Conservation (phyloP, 2,329 filamentous ascomycete genomes). For the Trichoderma cornu-damae region DNA sequence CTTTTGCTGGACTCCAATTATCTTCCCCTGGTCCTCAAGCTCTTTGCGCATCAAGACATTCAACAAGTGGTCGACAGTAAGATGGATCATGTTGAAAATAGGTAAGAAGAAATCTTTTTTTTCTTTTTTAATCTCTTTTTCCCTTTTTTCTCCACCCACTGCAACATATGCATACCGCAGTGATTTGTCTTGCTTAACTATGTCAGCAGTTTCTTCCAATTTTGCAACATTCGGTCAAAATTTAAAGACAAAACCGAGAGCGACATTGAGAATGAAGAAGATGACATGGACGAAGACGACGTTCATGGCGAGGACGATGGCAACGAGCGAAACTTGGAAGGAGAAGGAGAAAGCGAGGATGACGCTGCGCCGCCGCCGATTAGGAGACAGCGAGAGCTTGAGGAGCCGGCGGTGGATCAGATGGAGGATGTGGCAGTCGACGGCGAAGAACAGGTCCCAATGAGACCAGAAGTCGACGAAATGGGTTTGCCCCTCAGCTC, state of each 20-base stretch:
- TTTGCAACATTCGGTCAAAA: slow-evolving; percentile 68
- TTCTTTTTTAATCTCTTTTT: too few relatives aligned
- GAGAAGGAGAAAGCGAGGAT: slow-evolving; percentile 56
- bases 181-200: not conserved
- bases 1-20: slow-evolving; percentile 93
- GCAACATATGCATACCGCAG: not conserved
- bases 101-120: slow-evolving; percentile 44
- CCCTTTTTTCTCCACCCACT: too few relatives aligned
- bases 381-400: slow-evolving; percentile 49
- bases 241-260: slow-evolving; percentile 34
- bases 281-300: slow-evolving; percentile 22
- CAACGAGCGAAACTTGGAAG: slow-evolving; percentile 29
- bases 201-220: slow-evolving; percentile 74
- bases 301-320: slow-evolving; percentile 30
- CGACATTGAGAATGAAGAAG: slow-evolving; percentile 27
- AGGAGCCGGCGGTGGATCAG: slow-evolving; percentile 29
- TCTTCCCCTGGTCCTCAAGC: slow-evolving; percentile 82
- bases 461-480: slow-evolving; percentile 70
- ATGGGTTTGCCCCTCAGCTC: slow-evolving; percentile 73
- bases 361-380: slow-evolving; percentile 85
- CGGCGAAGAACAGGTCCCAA: slow-evolving; percentile 30
- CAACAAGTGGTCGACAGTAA: slow-evolving; percentile 84
- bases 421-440: slow-evolving; percentile 24
- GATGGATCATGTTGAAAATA: slow-evolving; percentile 74
- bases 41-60: slow-evolving; percentile 90